Conservation (phyloP, 202 grass and related monocot species). For the Dendrocalamus latiflorus region DNA sequence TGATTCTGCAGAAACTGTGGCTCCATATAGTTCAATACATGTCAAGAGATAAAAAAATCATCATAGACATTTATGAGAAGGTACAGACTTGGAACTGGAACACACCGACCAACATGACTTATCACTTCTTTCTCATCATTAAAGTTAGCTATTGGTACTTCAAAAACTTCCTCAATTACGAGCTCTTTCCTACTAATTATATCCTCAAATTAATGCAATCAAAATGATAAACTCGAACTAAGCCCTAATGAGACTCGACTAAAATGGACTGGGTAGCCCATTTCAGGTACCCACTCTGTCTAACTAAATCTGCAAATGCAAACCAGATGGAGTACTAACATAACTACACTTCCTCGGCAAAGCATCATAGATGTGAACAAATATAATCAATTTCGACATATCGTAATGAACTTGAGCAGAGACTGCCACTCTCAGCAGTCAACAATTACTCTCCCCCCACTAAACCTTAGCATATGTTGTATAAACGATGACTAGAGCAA, state of each 20-base stretch:
- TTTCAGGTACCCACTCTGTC: neutral
- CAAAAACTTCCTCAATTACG: neutral
- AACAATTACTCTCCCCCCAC: neutral
- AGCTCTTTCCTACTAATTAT: neutral
- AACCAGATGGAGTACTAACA: neutral
- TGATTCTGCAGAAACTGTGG: neutral
- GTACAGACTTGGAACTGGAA: neutral
- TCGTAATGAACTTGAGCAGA: neutral
- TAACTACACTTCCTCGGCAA: neutral
- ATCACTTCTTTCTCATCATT: neutral
- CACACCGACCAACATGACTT: neutral
- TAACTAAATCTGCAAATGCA: neutral
- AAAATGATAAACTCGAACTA: neutral
- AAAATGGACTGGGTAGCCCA: neutral
- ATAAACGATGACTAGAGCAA: neutral
- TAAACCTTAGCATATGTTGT: neutral
- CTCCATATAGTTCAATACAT: neutral
- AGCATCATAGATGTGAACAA: neutral
- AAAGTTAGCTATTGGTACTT: neutral
- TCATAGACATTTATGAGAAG: neutral
- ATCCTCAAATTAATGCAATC: neutral
- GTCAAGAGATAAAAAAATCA: neutral
- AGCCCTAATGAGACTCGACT: neutral
- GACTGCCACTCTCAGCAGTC: neutral
- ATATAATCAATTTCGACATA: neutral